These are phyloP conservation scores for Inonotus obliquus DNA, from an alignment of 1,284 basidiomycete species.

Conservation along the genomic window DNA sequence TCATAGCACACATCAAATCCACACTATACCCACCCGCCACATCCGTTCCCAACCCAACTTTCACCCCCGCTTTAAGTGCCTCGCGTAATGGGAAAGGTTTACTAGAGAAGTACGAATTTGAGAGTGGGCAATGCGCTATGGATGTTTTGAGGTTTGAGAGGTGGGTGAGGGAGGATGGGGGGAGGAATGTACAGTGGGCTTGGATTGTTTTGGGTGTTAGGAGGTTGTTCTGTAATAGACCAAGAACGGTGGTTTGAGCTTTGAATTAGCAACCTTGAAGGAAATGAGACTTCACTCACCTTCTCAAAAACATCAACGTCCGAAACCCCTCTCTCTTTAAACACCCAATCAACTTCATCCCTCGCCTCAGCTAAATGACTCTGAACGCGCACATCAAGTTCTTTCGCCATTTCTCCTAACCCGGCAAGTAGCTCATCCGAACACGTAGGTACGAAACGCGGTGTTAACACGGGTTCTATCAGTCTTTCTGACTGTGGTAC, in stretches of 20 bases:
- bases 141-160: constrained; percentile 51
- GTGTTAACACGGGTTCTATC: constrained; percentile 76
- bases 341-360: constrained; percentile 71
- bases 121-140: constrained; percentile 81
- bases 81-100: constrained; percentile 71
- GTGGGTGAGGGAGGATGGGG: constrained; percentile 42
- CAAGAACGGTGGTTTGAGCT: neutral
- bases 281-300: constrained; percentile 33
- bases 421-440: constrained; percentile 60
- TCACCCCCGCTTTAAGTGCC: constrained; percentile 57
- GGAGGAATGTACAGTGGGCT: constrained; percentile 82
- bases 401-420: constrained; percentile 47
- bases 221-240: constrained; percentile 43
- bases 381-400: constrained; percentile 51
- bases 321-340: constrained; percentile 49
- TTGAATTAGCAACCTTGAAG: too few species aligned
- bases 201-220: constrained; percentile 65
- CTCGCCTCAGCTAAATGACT: constrained; percentile 75
- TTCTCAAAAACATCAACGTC: constrained; percentile 73
- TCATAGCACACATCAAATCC: constrained; percentile 75
- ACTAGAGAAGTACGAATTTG: constrained; percentile 81
- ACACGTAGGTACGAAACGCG: constrained; percentile 80
- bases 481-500: constrained; percentile 45
- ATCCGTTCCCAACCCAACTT: constrained; percentile 79
- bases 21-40: constrained; percentile 79